Percentiles rank a stretch among this genome's conserved stretches.
Evolutionary conservation across 169 alveolate species (phyloP).

Genomic region (Cryptosporidium ubiquitum): DNA sequence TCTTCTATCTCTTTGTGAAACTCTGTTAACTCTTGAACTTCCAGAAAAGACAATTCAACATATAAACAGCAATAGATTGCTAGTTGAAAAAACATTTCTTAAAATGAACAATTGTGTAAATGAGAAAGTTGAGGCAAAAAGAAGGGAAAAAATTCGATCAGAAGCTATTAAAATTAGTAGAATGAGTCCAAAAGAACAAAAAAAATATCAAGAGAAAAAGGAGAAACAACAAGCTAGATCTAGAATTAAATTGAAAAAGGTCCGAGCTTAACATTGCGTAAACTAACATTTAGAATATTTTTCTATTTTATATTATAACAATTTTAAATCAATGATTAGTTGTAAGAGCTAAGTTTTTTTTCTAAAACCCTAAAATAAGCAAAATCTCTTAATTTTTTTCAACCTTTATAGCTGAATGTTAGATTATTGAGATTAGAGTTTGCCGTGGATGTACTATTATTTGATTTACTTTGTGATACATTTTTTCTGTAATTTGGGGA

Average conservation of each 20-base stretch:
- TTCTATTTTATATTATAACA: neutral
- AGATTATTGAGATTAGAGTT: constrained; percentile 6
- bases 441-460: constrained; percentile 4
- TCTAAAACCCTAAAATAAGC: too few relatives aligned
- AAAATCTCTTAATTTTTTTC: neutral
- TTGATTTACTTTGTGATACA: neutral
- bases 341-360: neutral
- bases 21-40: neutral
- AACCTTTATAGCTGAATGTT: constrained; percentile 19
- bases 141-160: constrained; percentile 34
- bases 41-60: constrained; percentile 58
- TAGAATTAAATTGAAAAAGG: constrained; percentile 32
- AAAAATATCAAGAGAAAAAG: constrained; percentile 69
- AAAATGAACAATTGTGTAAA: constrained; percentile 9
- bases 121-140: constrained; percentile 31
- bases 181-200: constrained; percentile 72
- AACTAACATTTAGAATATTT: neutral
- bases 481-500: constrained; percentile 69
- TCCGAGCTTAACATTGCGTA: neutral
- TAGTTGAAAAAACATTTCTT: constrained; percentile 22
- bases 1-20: constrained; percentile 22
- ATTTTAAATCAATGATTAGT: neutral
- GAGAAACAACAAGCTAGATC: constrained; percentile 54
- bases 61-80: constrained; percentile 14
- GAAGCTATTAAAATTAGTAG: constrained; percentile 36